These are phyloP conservation scores for Debaryomyces nepalensis DNA, from an alignment of 1,139 yeast genomes.

Conservation along the genomic window DNA sequence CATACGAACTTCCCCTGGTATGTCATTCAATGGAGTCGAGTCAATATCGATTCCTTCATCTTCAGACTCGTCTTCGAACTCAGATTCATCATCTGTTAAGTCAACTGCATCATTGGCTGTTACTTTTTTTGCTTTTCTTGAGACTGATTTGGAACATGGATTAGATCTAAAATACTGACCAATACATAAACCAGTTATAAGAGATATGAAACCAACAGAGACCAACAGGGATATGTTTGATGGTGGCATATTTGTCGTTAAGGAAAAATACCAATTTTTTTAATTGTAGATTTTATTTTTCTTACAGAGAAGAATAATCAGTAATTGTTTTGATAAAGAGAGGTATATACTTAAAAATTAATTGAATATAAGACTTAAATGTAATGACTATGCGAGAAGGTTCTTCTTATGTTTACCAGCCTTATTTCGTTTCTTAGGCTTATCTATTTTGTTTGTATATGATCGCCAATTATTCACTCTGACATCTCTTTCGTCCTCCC, in stretches of 20 bases:
- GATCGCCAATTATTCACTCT: conserved; percentile 67
- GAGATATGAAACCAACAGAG: conserved; percentile 27
- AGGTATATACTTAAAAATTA: no score
- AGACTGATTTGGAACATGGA: background rate
- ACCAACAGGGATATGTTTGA: conserved; percentile 20
- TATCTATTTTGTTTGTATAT: conserved; percentile 49
- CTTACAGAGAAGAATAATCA: background rate
- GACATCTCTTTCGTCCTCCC: conserved; percentile 67
- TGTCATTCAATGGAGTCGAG: conserved; percentile 58
- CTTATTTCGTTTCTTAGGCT: conserved; percentile 47
- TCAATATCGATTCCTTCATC: conserved; percentile 58
- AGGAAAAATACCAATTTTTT: background rate
- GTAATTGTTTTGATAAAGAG: background rate
- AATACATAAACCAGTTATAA: conserved; percentile 14
- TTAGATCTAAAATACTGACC: conserved; percentile 2
- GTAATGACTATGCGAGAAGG: conserved; percentile 38
- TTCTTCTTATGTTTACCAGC: conserved; percentile 29
- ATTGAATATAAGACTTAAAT: background rate
- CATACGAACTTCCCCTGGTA: conserved; percentile 85
- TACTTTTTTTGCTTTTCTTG: background rate
- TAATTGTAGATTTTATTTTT: conserved; percentile 1
- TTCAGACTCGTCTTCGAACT: conserved; percentile 45
- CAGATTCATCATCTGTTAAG: conserved; percentile 31
- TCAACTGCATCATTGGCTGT: background rate
- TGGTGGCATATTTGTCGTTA: conserved; percentile 12